Conservation (phyloP, 768 basidiomycete genomes). For the Termitomyces heimii region DNA sequence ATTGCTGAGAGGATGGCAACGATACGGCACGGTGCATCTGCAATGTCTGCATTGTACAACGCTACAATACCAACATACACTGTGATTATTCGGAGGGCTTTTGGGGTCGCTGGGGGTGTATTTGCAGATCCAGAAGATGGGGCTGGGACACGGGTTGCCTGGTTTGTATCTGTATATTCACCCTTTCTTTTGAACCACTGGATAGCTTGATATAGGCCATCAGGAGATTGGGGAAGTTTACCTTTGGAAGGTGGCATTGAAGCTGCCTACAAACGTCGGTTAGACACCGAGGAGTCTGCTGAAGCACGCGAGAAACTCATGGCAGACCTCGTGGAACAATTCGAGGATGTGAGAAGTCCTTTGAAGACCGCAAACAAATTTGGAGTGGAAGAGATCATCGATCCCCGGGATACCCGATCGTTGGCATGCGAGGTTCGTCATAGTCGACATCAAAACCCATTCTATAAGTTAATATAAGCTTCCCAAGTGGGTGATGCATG, state of each 20-base stretch:
- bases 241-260: constrained; percentile 36
- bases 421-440: constrained; percentile 30
- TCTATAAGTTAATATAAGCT: neutral
- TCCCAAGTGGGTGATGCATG: constrained; percentile 29
- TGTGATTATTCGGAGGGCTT: constrained; percentile 30
- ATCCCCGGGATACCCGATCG: constrained; percentile 31
- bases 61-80: constrained; percentile 32
- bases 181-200: neutral
- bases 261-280: constrained; percentile 34
- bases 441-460: neutral
- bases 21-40: constrained; percentile 32
- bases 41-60: constrained; percentile 31
- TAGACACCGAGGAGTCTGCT: constrained; percentile 22
- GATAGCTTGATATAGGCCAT: constrained; percentile 23
- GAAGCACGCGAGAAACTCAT: constrained; percentile 29
- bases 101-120: constrained; percentile 33
- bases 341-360: constrained; percentile 32
- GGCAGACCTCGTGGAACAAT: constrained; percentile 25
- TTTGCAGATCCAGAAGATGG: constrained; percentile 33
- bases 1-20: constrained; percentile 31
- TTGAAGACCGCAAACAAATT: constrained; percentile 32
- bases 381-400: constrained; percentile 35
- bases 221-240: constrained; percentile 36
- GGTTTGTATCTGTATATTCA: constrained; percentile 19
- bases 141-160: constrained; percentile 27